phyloP scores from a whole-genome alignment of 257 asterid species.

The Orobanche coerulescens region DNA sequence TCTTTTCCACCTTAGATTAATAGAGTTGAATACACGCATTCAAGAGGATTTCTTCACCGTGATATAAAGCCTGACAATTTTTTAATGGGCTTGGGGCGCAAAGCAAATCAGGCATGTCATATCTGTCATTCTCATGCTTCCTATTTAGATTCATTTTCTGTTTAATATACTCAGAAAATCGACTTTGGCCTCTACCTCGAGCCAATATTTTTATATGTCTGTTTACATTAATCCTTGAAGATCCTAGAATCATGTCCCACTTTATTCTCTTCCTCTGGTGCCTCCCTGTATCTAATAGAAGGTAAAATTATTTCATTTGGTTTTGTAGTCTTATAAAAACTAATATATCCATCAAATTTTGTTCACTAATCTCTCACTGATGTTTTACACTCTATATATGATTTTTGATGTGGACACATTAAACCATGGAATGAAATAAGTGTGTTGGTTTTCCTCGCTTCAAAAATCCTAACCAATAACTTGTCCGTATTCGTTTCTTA shows the following conservation, averaged over 20 bases:
- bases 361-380: neutral
- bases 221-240: neutral
- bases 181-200: neutral
- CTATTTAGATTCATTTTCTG: neutral
- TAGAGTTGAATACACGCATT: conserved; percentile 93
- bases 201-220: neutral
- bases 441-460: neutral
- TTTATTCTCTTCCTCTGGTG: neutral
- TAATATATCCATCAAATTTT: neutral
- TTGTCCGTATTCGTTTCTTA: too few species aligned
- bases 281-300: neutral
- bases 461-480: conserved; percentile 1
- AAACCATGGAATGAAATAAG: too few species aligned
- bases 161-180: neutral
- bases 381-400: neutral
- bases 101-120: conserved; percentile 78
- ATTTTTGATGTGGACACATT: neutral
- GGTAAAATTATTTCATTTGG: neutral
- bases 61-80: conserved; percentile 95
- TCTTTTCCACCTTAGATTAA: conserved; percentile 43
- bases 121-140: conserved; percentile 1
- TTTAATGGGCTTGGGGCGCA: conserved; percentile 96
- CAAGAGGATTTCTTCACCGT: conserved; percentile 97
- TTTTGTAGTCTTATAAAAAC: neutral
- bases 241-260: neutral